Conservation (phyloP, 1,284 basidiomycete genomes). For the Laetiporus sulphureus region DNA sequence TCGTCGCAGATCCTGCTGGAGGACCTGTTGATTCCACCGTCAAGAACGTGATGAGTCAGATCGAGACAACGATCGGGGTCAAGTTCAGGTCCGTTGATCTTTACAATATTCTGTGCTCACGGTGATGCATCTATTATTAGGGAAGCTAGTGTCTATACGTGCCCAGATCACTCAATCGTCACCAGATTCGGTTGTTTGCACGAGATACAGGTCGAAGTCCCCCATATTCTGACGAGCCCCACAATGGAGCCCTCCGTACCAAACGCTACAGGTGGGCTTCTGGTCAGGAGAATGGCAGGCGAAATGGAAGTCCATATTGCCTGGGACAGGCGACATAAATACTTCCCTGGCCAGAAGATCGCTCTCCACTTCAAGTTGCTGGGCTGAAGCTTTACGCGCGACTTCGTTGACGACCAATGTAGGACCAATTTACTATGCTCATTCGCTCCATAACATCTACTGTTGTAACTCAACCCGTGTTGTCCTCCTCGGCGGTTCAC, state of each 20-base stretch:
- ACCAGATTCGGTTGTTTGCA: slow-evolving; percentile 34
- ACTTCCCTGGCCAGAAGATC: slow-evolving; percentile 44
- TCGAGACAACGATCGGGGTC: slow-evolving; percentile 29
- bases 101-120: not conserved
- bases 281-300: slow-evolving; percentile 33
- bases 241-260: too few relatives aligned
- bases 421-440: too few relatives aligned
- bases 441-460: too few relatives aligned
- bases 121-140: slow-evolving; percentile 3
- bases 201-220: too few relatives aligned
- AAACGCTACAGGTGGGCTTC: too few relatives aligned
- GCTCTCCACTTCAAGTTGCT: slow-evolving; percentile 45
- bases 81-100: slow-evolving; percentile 33
- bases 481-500: too few relatives aligned
- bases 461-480: too few relatives aligned
- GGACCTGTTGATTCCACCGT: slow-evolving; percentile 30
- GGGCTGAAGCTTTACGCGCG: slow-evolving; percentile 29
- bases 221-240: too few relatives aligned
- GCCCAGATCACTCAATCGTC: slow-evolving; percentile 26
- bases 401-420: too few relatives aligned
- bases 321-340: slow-evolving; percentile 42
- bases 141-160: slow-evolving; percentile 7
- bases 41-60: slow-evolving; percentile 28
- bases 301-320: slow-evolving; percentile 45
- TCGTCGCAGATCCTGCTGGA: slow-evolving; percentile 35